Percentiles rank a stretch among this genome's conserved stretches.
These are phyloP conservation scores for Paraphoma sp. DNA, from an alignment of 2,329 filamentous ascomycete genomes.

Conservation along the genomic window DNA sequence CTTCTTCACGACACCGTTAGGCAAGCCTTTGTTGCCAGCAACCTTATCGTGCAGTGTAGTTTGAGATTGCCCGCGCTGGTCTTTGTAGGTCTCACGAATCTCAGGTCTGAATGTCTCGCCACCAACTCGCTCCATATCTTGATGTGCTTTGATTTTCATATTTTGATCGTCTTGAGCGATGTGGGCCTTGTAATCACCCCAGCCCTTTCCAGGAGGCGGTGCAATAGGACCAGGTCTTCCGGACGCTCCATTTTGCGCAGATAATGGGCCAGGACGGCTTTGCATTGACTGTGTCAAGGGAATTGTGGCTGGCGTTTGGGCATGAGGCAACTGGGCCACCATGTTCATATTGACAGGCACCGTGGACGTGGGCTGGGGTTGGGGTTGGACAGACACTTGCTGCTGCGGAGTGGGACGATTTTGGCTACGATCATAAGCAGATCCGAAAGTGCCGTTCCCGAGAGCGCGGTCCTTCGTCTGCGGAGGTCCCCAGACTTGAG, in stretches of 20 bases:
- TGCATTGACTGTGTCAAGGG: constrained; percentile 29
- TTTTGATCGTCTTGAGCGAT: constrained; percentile 40
- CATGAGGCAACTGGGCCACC: constrained; percentile 19
- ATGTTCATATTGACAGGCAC: constrained; percentile 31
- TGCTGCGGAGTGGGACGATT: constrained; percentile 45
- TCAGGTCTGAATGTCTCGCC: constrained; percentile 40
- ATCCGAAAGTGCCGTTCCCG: constrained; percentile 78
- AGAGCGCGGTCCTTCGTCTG: constrained; percentile 70
- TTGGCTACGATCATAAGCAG: constrained; percentile 62
- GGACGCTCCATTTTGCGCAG: constrained; percentile 19
- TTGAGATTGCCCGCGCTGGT: constrained; percentile 38
- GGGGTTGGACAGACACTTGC: constrained; percentile 35
- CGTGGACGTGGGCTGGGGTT: constrained; percentile 28
- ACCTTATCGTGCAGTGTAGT: constrained; percentile 36
- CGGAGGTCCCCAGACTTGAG: constrained; percentile 78
- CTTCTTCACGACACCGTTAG: constrained; percentile 24
- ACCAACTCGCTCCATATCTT: constrained; percentile 36
- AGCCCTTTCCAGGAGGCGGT: constrained; percentile 37
- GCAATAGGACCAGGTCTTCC: constrained; percentile 36
- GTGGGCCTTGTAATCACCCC: constrained; percentile 40
- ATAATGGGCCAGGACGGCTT: constrained; percentile 18
- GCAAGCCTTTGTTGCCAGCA: constrained; percentile 17
- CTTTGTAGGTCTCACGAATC: constrained; percentile 41
- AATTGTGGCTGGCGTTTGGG: constrained; percentile 22
- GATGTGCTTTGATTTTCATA: constrained; percentile 26